Conservation (phyloP, 345 rosid genomes). For the Lenwebbia sp. region DNA sequence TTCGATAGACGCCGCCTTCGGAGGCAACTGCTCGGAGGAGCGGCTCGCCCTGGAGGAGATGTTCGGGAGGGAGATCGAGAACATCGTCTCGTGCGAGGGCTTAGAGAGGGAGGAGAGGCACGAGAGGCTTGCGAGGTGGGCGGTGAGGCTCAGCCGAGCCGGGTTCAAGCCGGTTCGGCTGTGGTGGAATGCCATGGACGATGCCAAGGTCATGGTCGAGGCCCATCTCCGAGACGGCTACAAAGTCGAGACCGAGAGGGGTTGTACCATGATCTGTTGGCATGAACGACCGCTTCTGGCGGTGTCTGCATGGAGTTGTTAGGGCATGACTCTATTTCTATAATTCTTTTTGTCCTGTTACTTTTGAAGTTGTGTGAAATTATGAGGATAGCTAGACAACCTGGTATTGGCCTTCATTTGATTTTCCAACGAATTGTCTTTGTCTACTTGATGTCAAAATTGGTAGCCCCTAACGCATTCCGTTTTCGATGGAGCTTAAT, state of each 20-base stretch:
- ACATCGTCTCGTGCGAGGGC: conserved; percentile 42
- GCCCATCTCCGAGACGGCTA: conserved; percentile 23
- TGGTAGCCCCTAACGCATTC: not conserved
- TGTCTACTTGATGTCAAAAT: not conserved
- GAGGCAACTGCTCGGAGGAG: conserved; percentile 3
- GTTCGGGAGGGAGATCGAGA: conserved; percentile 42
- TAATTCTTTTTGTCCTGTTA: not conserved
- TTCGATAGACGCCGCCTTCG: conserved; percentile 18
- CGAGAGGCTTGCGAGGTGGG: conserved; percentile 32
- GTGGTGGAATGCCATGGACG: conserved; percentile 14
- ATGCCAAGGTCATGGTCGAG: conserved; percentile 19
- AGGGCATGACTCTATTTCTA: not conserved
- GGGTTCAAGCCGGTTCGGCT: conserved; percentile 35
- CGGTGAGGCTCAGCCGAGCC: conserved; percentile 14
- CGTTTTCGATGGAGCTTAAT: not conserved
- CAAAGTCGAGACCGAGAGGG: conserved; percentile 23
- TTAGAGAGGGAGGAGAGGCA: conserved; percentile 41
- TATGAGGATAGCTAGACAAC: not conserved
- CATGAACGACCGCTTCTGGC: conserved; percentile 43
- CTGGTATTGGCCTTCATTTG: not conserved
- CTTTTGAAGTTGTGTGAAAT: not conserved
- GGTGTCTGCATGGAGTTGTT: conserved; percentile 43
- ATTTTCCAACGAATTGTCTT: not conserved
- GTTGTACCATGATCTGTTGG: conserved; percentile 48
- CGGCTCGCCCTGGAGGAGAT: conserved; percentile 31